Evolutionary conservation across 2,329 filamentous ascomycete genomes (phyloP).

Genomic region (Tolypocladium ovalisporum): DNA sequence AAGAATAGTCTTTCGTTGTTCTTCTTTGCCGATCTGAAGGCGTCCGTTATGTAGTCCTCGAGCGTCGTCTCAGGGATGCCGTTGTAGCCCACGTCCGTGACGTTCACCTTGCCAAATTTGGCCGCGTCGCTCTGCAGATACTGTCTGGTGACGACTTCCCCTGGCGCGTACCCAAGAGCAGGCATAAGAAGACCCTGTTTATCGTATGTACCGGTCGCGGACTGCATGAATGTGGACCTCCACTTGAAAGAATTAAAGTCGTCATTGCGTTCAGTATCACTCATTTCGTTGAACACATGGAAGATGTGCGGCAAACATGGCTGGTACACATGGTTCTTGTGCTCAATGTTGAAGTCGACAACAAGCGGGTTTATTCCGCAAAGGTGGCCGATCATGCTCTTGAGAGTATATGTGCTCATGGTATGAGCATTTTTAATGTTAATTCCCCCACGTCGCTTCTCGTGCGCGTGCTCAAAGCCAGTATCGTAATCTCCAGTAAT

Average conservation of each 20-base stretch:
- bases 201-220: neutral
- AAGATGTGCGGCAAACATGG: neutral
- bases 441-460: neutral
- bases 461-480: neutral
- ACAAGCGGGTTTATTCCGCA: neutral
- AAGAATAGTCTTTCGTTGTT: neutral
- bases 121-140: neutral
- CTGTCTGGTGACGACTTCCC: neutral
- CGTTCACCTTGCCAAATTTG: neutral
- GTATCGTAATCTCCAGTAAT: neutral
- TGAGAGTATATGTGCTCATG: neutral
- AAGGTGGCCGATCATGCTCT: neutral
- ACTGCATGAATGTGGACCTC: neutral
- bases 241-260: neutral
- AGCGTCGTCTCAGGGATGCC: neutral
- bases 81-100: neutral
- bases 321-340: neutral
- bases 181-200: neutral
- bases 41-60: neutral
- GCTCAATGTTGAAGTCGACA: neutral
- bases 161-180: neutral
- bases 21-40: neutral
- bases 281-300: neutral
- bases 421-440: neutral
- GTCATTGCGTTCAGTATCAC: neutral